These are phyloP conservation scores for Aspergillus arachidicola DNA, from an alignment of 2,329 filamentous ascomycete genomes.

Conservation along the genomic window DNA sequence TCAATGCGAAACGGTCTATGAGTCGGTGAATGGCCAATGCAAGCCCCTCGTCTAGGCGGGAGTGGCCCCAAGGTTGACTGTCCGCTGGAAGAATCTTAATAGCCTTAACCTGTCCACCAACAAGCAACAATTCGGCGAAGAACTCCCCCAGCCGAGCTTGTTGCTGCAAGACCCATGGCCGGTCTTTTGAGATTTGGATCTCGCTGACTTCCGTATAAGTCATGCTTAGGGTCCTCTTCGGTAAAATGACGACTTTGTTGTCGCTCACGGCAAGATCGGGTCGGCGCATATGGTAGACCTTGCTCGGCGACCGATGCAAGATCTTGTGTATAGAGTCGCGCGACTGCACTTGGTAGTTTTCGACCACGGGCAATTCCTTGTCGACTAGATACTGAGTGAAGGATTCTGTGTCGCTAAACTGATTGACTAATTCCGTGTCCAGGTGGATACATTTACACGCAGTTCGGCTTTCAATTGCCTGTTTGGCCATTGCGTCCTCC, in stretches of 20 bases:
- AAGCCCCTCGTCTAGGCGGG: slow-evolving; percentile 58
- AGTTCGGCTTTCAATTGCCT: slow-evolving; percentile 61
- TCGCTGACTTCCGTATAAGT: slow-evolving; percentile 59
- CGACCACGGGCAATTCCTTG: slow-evolving; percentile 58
- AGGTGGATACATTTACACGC: slow-evolving; percentile 67
- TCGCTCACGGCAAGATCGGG: slow-evolving; percentile 51
- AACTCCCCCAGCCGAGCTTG: slow-evolving; percentile 68
- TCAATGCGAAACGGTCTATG: slow-evolving; percentile 60
- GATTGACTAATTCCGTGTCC: slow-evolving; percentile 56
- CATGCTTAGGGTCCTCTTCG: slow-evolving; percentile 54
- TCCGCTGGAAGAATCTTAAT: slow-evolving; percentile 68
- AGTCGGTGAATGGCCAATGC: slow-evolving; percentile 65
- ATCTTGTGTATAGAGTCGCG: slow-evolving; percentile 56
- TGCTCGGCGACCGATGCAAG: slow-evolving; percentile 48
- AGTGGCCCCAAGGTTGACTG: slow-evolving; percentile 63
- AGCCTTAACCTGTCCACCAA: slow-evolving; percentile 64
- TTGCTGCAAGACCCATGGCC: slow-evolving; percentile 70
- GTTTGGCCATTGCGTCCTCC: slow-evolving; percentile 68
- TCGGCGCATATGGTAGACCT: slow-evolving; percentile 65
- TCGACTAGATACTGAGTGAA: slow-evolving; percentile 63
- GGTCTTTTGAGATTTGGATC: slow-evolving; percentile 57
- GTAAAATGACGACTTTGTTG: slow-evolving; percentile 62
- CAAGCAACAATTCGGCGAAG: slow-evolving; percentile 70
- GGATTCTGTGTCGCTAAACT: slow-evolving; percentile 64
- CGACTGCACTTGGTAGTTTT: slow-evolving; percentile 57